Conservation (phyloP, 306 rosid genomes). For the Arachis hypogaea region DNA sequence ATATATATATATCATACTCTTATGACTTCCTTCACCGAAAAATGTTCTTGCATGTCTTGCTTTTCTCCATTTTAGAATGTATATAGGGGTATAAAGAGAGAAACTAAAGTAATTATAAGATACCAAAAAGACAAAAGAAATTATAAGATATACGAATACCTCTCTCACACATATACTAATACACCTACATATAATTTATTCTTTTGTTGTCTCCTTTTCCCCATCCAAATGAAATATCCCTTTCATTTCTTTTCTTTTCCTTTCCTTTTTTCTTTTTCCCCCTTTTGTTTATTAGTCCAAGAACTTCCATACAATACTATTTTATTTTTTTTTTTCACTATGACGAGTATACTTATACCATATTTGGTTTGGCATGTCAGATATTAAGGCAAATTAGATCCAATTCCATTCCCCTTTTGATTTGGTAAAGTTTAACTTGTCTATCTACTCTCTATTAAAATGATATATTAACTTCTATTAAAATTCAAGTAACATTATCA, state of each 20-base stretch:
- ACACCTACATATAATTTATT: too few relatives aligned
- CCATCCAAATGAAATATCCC: slow-evolving; percentile 30
- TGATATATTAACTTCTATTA: too few relatives aligned
- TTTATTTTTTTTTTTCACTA: background rate
- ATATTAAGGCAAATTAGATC: too few relatives aligned
- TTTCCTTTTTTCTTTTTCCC: background rate
- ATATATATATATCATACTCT: too few relatives aligned
- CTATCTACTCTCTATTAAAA: too few relatives aligned
- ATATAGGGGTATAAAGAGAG: background rate
- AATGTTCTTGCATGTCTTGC: slow-evolving; percentile 2
- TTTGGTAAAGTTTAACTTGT: too few relatives aligned
- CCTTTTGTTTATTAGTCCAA: background rate
- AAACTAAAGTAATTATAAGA: too few relatives aligned
- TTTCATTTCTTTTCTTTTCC: background rate
- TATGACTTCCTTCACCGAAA: slow-evolving; percentile 31
- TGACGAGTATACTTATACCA: background rate
- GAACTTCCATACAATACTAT: background rate
- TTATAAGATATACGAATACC: too few relatives aligned
- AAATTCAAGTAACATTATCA: too few relatives aligned
- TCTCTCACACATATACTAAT: too few relatives aligned
- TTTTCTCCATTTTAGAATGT: slow-evolving; percentile 18
- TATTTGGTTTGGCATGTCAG: background rate
- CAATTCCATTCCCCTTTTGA: too few relatives aligned
- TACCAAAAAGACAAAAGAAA: too few relatives aligned
- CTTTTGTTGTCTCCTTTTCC: slow-evolving; percentile 5